phyloP scores from a whole-genome alignment of 176 grass and related monocot genomes.

The Chrysopogon serrulatus region DNA sequence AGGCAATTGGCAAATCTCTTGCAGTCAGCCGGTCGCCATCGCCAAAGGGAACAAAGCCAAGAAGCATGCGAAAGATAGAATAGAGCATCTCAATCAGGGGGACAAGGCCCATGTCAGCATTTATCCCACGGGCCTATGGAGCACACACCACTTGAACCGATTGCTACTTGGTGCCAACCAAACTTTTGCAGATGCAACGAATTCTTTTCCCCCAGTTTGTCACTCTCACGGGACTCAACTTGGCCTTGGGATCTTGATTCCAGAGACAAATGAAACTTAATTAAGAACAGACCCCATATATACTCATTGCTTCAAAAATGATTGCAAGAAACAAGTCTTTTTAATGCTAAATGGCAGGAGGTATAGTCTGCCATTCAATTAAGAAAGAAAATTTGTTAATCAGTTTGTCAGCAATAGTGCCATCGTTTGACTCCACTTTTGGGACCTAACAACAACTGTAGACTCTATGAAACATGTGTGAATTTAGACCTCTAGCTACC shows the following conservation, averaged over 20 bases:
- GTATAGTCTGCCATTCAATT: no score
- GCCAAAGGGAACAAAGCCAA: background rate
- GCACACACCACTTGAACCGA: slow-evolving; percentile 6
- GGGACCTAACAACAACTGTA: no score
- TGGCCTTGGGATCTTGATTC: slow-evolving; percentile 7
- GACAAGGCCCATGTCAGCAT: slow-evolving; percentile 34
- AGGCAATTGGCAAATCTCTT: slow-evolving; percentile 14
- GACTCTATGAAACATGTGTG: no score
- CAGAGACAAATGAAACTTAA: background rate
- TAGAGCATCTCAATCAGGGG: slow-evolving; percentile 19
- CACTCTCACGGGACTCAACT: slow-evolving; percentile 16
- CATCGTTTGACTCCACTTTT: background rate
- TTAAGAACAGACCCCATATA: background rate
- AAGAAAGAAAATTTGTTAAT: background rate
- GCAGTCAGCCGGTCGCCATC: background rate
- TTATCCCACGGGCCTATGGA: slow-evolving; percentile 17
- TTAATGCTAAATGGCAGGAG: no score
- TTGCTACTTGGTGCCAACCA: background rate
- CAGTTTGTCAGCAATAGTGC: background rate
- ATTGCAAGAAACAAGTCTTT: background rate
- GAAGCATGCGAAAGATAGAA: background rate
- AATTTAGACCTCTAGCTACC: background rate
- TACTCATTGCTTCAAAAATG: background rate
- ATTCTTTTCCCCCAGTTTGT: slow-evolving; percentile 7
- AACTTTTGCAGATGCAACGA: slow-evolving; percentile 24